A percentile compares a stretch with the other conserved stretches of the same genome.
phyloP scores from a whole-genome alignment of 176 grass and related monocot species.

The Poa pratensis region DNA sequence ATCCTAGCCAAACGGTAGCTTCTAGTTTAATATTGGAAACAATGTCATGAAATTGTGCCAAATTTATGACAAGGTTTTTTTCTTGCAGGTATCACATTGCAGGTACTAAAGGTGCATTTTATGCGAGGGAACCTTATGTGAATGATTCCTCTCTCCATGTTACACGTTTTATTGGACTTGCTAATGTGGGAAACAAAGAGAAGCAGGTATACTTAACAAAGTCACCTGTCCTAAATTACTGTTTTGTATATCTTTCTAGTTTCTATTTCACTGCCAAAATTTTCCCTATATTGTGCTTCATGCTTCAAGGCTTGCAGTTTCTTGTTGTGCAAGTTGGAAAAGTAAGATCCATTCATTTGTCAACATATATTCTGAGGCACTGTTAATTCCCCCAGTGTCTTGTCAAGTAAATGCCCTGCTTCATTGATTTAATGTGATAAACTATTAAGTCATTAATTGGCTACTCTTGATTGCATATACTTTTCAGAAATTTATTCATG shows the following conservation, averaged over 20 bases:
- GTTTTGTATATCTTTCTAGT: conserved; percentile 30
- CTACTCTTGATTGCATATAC: conserved; percentile 38
- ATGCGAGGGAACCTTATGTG: conserved; percentile 80
- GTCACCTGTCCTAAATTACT: neutral
- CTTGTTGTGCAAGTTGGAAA: neutral
- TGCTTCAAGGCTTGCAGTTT: neutral
- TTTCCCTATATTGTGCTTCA: neutral
- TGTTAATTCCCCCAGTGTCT: neutral
- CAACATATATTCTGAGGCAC: neutral
- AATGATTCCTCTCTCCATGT: conserved; percentile 76
- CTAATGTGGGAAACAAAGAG: conserved; percentile 89
- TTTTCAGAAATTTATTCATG: conserved; percentile 98
- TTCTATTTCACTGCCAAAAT: neutral
- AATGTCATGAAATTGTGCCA: neutral
- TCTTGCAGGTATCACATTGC: conserved; percentile 87
- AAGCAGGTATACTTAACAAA: conserved; percentile 67
- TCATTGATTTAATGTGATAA: neutral
- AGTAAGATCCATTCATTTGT: conserved; percentile 28
- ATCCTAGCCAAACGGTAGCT: neutral
- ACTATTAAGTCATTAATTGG: conserved; percentile 43
- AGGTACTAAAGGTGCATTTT: conserved; percentile 87
- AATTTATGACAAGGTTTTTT: conserved; percentile 19
- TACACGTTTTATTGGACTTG: conserved; percentile 94
- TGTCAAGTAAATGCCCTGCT: conserved; percentile 3
- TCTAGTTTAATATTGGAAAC: neutral